A percentile compares a stretch with the other conserved stretches of the same genome.
Conservation (phyloP, 139 green algal genomes). For the Micromonas pusilla region DNA sequence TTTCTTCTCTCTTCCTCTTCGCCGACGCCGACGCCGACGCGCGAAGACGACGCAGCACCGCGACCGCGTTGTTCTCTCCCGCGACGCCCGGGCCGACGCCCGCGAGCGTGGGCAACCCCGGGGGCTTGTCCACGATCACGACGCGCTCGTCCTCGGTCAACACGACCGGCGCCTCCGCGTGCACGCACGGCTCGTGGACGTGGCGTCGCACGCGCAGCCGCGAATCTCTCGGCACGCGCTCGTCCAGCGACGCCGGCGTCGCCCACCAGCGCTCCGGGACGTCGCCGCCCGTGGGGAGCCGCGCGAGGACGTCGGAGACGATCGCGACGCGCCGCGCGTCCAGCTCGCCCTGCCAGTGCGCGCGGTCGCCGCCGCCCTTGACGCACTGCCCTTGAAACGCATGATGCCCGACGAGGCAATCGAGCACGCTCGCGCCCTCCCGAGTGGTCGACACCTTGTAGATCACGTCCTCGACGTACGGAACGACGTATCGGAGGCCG, state of each 20-base stretch:
- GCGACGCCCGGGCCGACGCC: background rate
- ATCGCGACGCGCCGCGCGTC: background rate
- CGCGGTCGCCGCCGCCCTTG: background rate
- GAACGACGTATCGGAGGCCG: slow-evolving; percentile 7
- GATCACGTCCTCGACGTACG: background rate
- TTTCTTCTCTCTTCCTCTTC: no score
- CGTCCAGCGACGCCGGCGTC: background rate
- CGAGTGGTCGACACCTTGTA: background rate
- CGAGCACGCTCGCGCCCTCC: background rate
- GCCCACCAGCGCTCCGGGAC: background rate
- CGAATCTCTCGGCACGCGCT: background rate
- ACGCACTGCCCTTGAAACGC: background rate
- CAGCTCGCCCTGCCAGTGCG: background rate
- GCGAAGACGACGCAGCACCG: background rate
- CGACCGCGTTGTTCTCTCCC: slow-evolving; percentile 4
- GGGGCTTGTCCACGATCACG: slow-evolving; percentile 9
- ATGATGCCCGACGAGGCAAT: background rate
- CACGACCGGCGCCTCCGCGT: background rate
- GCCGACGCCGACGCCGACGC: no score
- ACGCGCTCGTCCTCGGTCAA: background rate
- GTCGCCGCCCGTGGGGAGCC: background rate
- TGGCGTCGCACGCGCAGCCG: background rate
- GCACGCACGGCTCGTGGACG: background rate
- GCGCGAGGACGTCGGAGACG: background rate
- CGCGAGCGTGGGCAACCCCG: background rate